phyloP scores from a whole-genome alignment of 768 basidiomycete species.

The Kwoniella shandongensis region DNA sequence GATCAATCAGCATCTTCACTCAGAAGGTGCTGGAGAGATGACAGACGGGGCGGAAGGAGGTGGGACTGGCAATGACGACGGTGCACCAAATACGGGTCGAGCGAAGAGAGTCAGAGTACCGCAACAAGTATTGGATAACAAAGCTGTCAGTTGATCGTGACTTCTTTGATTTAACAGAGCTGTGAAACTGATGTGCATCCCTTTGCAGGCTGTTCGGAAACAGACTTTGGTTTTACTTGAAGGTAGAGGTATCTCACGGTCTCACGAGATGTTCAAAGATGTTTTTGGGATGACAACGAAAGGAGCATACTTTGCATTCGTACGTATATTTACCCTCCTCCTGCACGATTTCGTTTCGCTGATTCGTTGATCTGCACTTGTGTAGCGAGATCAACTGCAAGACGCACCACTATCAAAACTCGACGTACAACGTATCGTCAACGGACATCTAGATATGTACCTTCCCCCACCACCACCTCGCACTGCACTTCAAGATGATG shows the following conservation, averaged over 20 bases:
- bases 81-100: neutral
- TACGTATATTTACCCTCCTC: conserved; percentile 21
- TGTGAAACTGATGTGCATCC: conserved; percentile 2
- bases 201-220: conserved; percentile 49
- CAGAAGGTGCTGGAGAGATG: neutral
- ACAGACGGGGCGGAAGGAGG: neutral
- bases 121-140: conserved; percentile 44
- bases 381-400: conserved; percentile 32
- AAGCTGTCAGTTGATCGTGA: conserved; percentile 34
- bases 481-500: too few relatives aligned
- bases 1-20: neutral
- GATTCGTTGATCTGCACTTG: neutral
- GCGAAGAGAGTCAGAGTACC: conserved; percentile 31
- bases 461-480: too few relatives aligned
- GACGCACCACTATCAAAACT: conserved; percentile 22
- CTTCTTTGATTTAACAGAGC: too few relatives aligned
- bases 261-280: conserved; percentile 48
- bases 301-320: conserved; percentile 47
- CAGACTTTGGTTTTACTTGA: conserved; percentile 41
- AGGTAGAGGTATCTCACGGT: conserved; percentile 26
- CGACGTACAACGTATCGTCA: conserved; percentile 31
- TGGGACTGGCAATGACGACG: neutral
- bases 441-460: conserved; percentile 42
- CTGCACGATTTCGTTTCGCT: neutral
- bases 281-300: conserved; percentile 48